Evolutionary conservation across 2,329 filamentous ascomycete species (phyloP).

Genomic region (Teratosphaeria nubilosa): DNA sequence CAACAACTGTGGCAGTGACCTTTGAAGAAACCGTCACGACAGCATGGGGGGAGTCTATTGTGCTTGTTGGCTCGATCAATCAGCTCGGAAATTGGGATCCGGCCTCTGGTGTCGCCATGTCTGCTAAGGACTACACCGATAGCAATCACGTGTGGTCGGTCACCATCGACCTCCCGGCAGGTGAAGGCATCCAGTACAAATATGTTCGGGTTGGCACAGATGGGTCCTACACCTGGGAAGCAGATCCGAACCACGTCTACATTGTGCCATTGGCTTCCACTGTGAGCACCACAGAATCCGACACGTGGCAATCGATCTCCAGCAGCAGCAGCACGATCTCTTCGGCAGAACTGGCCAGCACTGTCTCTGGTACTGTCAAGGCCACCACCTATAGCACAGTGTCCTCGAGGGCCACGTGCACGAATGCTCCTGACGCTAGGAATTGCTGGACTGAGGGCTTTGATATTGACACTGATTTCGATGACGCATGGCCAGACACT

Average conservation of each 20-base stretch:
- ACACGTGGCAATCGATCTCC: constrained; percentile 26
- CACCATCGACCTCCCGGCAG: constrained; percentile 46
- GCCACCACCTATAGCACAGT: constrained; percentile 9
- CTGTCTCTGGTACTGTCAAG: constrained; percentile 7
- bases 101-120: constrained; percentile 45
- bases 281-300: constrained; percentile 25
- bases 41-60: constrained; percentile 52
- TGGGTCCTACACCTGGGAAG: constrained; percentile 54
- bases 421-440: constrained; percentile 18
- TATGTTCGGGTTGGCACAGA: constrained; percentile 51
- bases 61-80: constrained; percentile 50
- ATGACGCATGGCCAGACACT: constrained; percentile 23
- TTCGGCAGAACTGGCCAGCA: constrained; percentile 5
- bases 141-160: constrained; percentile 52
- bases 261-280: constrained; percentile 31
- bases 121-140: constrained; percentile 48
- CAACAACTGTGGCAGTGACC: constrained; percentile 45
- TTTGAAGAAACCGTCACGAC: constrained; percentile 53
- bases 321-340: constrained; percentile 1
- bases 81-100: constrained; percentile 53
- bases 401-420: constrained; percentile 17
- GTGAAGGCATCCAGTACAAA: constrained; percentile 46
- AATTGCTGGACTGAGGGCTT: constrained; percentile 20
- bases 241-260: constrained; percentile 39
- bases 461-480: constrained; percentile 26